A percentile compares a stretch with the other conserved stretches of the same genome.
Evolutionary conservation across 768 basidiomycete genomes (phyloP).

Genomic region (Boletus sensibilis): DNA sequence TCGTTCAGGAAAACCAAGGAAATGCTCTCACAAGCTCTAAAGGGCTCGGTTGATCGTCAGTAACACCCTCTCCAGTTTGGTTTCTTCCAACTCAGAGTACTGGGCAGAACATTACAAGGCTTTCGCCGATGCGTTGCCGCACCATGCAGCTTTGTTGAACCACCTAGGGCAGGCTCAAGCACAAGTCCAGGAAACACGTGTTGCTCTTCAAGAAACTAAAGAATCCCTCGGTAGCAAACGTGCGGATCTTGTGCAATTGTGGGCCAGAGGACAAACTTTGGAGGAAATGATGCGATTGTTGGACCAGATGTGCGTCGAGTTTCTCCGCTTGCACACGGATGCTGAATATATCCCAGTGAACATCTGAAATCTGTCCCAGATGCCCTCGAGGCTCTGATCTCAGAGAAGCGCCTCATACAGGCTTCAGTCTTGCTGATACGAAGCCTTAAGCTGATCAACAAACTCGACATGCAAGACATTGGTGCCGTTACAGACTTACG

Average conservation of each 20-base stretch:
- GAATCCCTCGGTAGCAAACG: conserved; percentile 78
- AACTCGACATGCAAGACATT: conserved; percentile 89
- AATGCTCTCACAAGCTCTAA: conserved; percentile 75
- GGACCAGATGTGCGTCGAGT: conserved; percentile 79
- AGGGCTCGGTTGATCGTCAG: conserved; percentile 87
- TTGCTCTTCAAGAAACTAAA: conserved; percentile 72
- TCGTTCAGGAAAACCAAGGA: conserved; percentile 77
- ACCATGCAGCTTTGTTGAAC: conserved; percentile 75
- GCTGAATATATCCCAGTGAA: conserved; percentile 55
- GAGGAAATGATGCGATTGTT: conserved; percentile 95
- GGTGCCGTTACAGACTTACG: conserved; percentile 91
- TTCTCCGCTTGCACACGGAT: conserved; percentile 7
- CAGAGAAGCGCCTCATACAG: conserved; percentile 89
- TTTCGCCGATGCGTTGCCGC: conserved; percentile 91
- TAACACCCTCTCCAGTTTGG: conserved; percentile 16
- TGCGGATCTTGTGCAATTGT: conserved; percentile 86
- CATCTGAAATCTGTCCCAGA: conserved; percentile 89
- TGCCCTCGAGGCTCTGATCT: conserved; percentile 87
- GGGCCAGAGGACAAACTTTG: conserved; percentile 84
- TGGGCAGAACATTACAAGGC: conserved; percentile 85
- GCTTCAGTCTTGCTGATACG: conserved; percentile 85
- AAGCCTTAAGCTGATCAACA: conserved; percentile 88
- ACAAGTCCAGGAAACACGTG: conserved; percentile 70
- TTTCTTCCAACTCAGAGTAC: conserved; percentile 5
- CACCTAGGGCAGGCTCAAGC: conserved; percentile 72